Base-by-base conservation (phyloP, 768 basidiomycete species). In the Boletales sp. region DNA sequence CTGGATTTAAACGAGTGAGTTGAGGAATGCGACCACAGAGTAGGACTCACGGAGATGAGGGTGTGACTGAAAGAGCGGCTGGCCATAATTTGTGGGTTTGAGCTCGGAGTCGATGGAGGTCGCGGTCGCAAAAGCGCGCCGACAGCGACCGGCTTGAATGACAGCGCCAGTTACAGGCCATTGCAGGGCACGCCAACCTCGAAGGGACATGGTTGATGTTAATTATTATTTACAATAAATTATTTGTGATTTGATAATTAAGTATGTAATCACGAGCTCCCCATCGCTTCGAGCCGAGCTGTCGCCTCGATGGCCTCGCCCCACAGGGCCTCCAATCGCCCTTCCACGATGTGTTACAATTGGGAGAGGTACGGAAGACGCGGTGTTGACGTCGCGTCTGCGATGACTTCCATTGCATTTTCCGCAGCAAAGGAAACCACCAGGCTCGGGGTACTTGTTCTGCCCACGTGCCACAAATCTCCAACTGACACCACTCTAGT, bases 31-130 rank as follows among this genome's bases (percentile, higher is more conserved):
- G 50, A 43, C 35, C n/a, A 18, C 11, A 32, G 45, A 19, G 35
- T 9, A 15, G 24, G 2, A 71, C 78, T 55, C 52, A 86, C 84
- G 57, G 27, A 97, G 79, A 68, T 95, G 90, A 1, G 92, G 86
- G 65, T 97, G 94, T 0, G 90, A 90, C 18, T 73, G 70, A 17
- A 75, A 78, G 11, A 86, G 72, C 0, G 94, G 91, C 64, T 95
- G 94, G 1, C 92, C 92, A 58, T 81, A 88, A 30, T 70, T 67
- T 8, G 90, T 83, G 3, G 91, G 91, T 67, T 92, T 94, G 39
- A 53, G 59, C 27, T 65, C 59, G 35, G 53, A 40, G 42, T 63
- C 61, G 36, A 63, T 12, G 37, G 15, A 19, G 9, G 55, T 64
- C 27, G 60, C 69, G 12, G 74, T 71, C n/a, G 73, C 72, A 55